These are phyloP conservation scores for Misopates orontium DNA, from an alignment of 257 asterid species.

Conservation along the genomic window DNA sequence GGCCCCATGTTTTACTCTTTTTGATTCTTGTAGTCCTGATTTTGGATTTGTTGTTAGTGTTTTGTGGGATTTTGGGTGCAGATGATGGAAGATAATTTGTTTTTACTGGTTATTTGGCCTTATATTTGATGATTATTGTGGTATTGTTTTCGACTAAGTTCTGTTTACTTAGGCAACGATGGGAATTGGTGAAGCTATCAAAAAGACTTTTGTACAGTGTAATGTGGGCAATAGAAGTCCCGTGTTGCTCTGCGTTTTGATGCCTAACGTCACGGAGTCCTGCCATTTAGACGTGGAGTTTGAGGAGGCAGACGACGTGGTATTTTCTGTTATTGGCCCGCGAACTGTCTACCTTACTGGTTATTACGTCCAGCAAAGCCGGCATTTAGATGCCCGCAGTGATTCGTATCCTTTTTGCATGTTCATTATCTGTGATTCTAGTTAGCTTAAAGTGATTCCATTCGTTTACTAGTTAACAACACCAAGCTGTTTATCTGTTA, in stretches of 20 bases:
- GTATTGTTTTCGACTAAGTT: neutral
- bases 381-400: constrained; percentile 37
- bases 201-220: constrained; percentile 66
- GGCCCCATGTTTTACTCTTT: neutral
- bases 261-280: constrained; percentile 64
- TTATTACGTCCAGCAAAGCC: constrained; percentile 45
- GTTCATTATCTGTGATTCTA: constrained; percentile 5
- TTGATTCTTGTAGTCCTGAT: neutral
- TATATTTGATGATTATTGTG: neutral
- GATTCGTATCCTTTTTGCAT: constrained; percentile 66
- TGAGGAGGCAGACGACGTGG: constrained; percentile 86
- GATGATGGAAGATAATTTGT: neutral
- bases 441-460: neutral
- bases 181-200: constrained; percentile 58
- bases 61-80: neutral
- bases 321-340: constrained; percentile 81
- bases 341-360: constrained; percentile 76
- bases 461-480: neutral
- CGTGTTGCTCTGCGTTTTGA: constrained; percentile 61
- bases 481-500: neutral
- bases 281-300: constrained; percentile 80
- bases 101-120: neutral
- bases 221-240: constrained; percentile 74
- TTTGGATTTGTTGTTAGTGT: neutral
- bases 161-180: constrained; percentile 65